Evolutionary conservation across 108 stramenopile species (phyloP).

Genomic region (Mediolabrus comicus): DNA sequence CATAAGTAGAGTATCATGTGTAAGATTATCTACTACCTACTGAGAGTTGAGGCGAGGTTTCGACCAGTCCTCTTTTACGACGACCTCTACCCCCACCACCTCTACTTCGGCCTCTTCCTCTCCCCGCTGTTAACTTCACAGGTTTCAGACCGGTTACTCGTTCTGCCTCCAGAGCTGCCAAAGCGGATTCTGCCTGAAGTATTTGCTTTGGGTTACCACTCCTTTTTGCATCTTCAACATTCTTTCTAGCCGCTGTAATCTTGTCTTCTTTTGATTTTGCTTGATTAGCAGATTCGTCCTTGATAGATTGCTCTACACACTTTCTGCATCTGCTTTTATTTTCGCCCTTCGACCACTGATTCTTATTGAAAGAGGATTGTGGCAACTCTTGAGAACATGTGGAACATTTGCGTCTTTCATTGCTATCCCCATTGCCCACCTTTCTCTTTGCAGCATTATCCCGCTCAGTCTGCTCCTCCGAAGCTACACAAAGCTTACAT

Average conservation of each 20-base stretch:
- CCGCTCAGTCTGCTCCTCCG: constrained; percentile 37
- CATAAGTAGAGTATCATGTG: too few species aligned
- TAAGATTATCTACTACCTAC: too few species aligned
- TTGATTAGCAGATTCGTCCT: constrained; percentile 26
- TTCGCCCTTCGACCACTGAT: constrained; percentile 48
- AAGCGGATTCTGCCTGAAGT: constrained; percentile 39
- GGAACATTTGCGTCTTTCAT: constrained; percentile 31
- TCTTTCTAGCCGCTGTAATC: constrained; percentile 19
- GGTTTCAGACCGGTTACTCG: constrained; percentile 57
- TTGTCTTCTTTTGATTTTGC: constrained; percentile 17
- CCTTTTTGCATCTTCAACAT: constrained; percentile 22
- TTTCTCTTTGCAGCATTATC: constrained; percentile 17
- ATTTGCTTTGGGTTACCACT: constrained; percentile 27
- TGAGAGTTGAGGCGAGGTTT: too few species aligned
- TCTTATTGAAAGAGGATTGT: constrained; percentile 37
- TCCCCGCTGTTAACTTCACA: constrained; percentile 26
- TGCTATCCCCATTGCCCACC: neutral
- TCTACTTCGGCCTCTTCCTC: constrained; percentile 29
- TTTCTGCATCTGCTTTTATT: constrained; percentile 46
- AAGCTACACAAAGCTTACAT: constrained; percentile 49
- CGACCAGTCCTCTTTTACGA: constrained; percentile 4
- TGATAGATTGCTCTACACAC: constrained; percentile 51
- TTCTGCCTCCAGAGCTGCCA: constrained; percentile 59
- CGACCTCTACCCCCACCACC: constrained; percentile 24
- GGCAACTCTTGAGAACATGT: constrained; percentile 17